A percentile compares a stretch with the other conserved stretches of the same genome.
Conservation (phyloP, 441 rosid species). For the Kokia cookei region DNA sequence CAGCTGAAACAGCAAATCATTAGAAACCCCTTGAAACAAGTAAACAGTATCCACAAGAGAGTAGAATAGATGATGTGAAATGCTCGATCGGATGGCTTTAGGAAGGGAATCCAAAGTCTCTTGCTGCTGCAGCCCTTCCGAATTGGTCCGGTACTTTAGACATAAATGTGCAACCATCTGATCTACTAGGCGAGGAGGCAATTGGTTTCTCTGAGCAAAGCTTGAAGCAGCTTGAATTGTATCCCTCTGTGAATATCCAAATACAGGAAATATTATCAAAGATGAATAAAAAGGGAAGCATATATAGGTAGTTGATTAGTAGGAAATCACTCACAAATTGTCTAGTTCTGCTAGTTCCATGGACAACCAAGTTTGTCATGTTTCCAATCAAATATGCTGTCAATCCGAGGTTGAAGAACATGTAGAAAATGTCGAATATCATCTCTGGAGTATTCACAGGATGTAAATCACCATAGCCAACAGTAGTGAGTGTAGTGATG, state of each 20-base stretch:
- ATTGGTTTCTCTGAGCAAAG: conserved; percentile 61
- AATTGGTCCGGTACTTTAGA: conserved; percentile 63
- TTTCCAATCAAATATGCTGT: conserved; percentile 68
- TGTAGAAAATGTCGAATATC: conserved; percentile 61
- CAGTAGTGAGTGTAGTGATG: conserved; percentile 62
- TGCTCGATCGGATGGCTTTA: conserved; percentile 71
- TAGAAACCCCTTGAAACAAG: conserved; percentile 55
- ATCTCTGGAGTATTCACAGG: conserved; percentile 63
- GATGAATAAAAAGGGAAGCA: background rate
- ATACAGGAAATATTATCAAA: background rate
- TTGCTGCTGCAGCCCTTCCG: conserved; percentile 72
- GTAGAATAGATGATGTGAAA: conserved; percentile 63
- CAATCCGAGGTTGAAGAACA: conserved; percentile 70
- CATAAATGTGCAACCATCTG: conserved; percentile 73
- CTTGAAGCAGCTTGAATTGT: conserved; percentile 70
- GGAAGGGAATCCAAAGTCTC: conserved; percentile 68
- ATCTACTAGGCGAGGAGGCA: conserved; percentile 59
- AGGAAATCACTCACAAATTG: conserved; percentile 41
- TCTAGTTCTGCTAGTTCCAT: conserved; percentile 66
- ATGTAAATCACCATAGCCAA: conserved; percentile 73
- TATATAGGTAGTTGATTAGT: background rate
- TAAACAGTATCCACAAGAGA: conserved; percentile 50
- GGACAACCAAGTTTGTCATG: conserved; percentile 80
- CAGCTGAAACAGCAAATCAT: conserved; percentile 67
- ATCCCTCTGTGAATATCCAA: conserved; percentile 42